Percentiles rank a stretch among this genome's conserved stretches.
These are phyloP conservation scores for Boletus pseudopeckii DNA, from an alignment of 768 basidiomycete species.

Conservation along the genomic window DNA sequence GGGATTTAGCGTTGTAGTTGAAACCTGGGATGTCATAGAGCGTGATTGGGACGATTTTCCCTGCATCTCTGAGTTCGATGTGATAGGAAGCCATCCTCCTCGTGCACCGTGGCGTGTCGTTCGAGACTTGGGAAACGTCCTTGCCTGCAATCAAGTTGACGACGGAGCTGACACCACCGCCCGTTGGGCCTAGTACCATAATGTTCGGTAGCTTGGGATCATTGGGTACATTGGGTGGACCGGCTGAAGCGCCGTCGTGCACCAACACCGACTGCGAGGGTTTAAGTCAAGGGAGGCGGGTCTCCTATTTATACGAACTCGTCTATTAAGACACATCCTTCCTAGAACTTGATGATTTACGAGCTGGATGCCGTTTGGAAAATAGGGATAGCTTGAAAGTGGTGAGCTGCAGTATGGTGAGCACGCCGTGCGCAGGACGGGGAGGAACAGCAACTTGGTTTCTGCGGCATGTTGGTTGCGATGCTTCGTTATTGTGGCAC, in stretches of 20 bases:
- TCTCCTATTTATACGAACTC: conserved; percentile 13
- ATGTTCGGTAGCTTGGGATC: conserved; percentile 17
- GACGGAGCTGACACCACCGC: conserved; percentile 28
- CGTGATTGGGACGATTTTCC: conserved; percentile 10
- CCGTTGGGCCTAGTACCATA: conserved; percentile 25
- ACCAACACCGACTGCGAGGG: conserved; percentile 1
- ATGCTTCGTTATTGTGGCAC: conserved; percentile 1
- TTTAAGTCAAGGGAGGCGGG: conserved; percentile 4
- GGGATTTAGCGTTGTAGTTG: conserved; percentile 17
- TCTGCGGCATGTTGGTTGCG: conserved; percentile 3
- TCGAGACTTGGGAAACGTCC: conserved; percentile 18
- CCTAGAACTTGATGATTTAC: background rate
- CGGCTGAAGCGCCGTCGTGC: background rate
- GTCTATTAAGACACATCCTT: conserved; percentile 17
- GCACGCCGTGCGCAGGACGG: background rate
- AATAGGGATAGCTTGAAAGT: background rate
- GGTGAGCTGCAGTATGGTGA: background rate
- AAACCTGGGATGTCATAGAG: conserved; percentile 26
- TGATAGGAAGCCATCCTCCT: conserved; percentile 12
- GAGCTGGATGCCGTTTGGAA: background rate
- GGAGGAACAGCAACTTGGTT: background rate
- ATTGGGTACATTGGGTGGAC: background rate
- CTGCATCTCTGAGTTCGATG: conserved; percentile 11
- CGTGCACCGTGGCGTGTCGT: conserved; percentile 18
- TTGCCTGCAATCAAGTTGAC: conserved; percentile 30